phyloP scores from a whole-genome alignment of 2,329 filamentous ascomycete species.

The Fusarium chaquense region DNA sequence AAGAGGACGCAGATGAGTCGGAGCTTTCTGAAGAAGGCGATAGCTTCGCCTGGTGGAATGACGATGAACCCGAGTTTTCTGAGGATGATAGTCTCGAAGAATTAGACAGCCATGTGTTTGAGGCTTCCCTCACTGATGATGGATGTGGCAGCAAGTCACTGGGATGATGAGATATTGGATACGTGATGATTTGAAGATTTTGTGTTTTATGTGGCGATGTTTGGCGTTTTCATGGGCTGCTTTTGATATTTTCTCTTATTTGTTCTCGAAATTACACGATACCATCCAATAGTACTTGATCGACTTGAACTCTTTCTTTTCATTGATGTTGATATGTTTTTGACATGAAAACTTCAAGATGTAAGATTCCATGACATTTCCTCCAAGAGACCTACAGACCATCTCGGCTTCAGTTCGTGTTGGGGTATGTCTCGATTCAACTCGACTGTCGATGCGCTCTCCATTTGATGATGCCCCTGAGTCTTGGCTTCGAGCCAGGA shows the following conservation, averaged over 20 bases:
- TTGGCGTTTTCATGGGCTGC: conserved; percentile 3
- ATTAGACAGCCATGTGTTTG: conserved; percentile 4
- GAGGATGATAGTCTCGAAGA: conserved; percentile 8
- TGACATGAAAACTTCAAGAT: not conserved
- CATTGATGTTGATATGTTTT: not conserved
- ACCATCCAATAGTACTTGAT: conserved; percentile 15
- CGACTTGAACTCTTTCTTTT: not conserved
- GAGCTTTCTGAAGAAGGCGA: conserved; percentile 30
- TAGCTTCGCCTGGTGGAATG: conserved; percentile 19
- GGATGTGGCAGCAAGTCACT: conserved; percentile 1
- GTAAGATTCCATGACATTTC: conserved; percentile 42
- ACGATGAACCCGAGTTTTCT: conserved; percentile 10
- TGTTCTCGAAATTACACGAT: conserved; percentile 17
- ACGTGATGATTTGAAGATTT: conserved; percentile 1
- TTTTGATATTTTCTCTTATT: not conserved
- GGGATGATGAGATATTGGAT: not conserved
- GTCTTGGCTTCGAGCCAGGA: conserved; percentile 50
- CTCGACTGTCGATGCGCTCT: not conserved
- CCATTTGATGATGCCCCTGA: conserved; percentile 17
- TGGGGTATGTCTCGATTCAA: not conserved
- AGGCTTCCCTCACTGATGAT: conserved; percentile 6
- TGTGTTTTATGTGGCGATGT: not conserved
- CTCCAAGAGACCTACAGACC: conserved; percentile 45
- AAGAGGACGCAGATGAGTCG: conserved; percentile 32
- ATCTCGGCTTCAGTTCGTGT: conserved; percentile 3